A percentile compares a stretch with the other conserved stretches of the same genome.
Evolutionary conservation across 1,284 basidiomycete genomes (phyloP).

Genomic region (Vanrija sp.): DNA sequence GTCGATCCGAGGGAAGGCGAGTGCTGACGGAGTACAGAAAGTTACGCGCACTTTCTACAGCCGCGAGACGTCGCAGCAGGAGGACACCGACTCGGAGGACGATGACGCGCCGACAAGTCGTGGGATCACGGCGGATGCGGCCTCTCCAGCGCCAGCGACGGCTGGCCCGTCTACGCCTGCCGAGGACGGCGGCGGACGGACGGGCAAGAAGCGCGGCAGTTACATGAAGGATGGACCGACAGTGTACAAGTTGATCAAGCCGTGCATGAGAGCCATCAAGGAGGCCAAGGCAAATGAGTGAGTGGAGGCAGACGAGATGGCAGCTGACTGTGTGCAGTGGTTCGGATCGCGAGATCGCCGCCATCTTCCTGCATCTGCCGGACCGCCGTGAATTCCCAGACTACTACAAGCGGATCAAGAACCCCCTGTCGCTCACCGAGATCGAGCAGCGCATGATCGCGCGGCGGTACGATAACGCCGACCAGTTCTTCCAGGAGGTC

Average conservation of each 20-base stretch:
- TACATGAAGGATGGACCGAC: conserved; percentile 45
- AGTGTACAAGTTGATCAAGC: conserved; percentile 46
- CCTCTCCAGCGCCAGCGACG: conserved; percentile 1
- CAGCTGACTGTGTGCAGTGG: conserved; percentile 14
- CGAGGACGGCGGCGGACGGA: conserved; percentile 7
- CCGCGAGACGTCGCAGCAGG: conserved; percentile 12
- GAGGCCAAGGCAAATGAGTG: conserved; percentile 38
- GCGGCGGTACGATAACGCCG: conserved; percentile 62
- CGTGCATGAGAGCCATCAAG: conserved; percentile 38
- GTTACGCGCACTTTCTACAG: conserved; percentile 33
- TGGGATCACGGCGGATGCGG: background rate
- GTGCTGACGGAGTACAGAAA: conserved; percentile 23
- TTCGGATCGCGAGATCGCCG: conserved; percentile 64
- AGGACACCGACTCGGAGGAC: conserved; percentile 13
- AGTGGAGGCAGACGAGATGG: conserved; percentile 8
- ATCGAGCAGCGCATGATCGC: conserved; percentile 72
- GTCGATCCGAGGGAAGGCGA: no score
- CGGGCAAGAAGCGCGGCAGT: conserved; percentile 29
- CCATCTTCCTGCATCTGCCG: conserved; percentile 72
- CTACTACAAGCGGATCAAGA: conserved; percentile 82
- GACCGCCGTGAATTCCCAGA: conserved; percentile 78
- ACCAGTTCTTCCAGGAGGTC: conserved; percentile 72
- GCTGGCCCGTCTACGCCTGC: conserved; percentile 14
- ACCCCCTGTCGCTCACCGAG: conserved; percentile 79
- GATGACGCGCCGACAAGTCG: conserved; percentile 13